Evolutionary conservation across 2,329 filamentous ascomycete species (phyloP), one percentile per base, ranked within the genome.

Genomic region (Epichloe hybrida): DNA sequence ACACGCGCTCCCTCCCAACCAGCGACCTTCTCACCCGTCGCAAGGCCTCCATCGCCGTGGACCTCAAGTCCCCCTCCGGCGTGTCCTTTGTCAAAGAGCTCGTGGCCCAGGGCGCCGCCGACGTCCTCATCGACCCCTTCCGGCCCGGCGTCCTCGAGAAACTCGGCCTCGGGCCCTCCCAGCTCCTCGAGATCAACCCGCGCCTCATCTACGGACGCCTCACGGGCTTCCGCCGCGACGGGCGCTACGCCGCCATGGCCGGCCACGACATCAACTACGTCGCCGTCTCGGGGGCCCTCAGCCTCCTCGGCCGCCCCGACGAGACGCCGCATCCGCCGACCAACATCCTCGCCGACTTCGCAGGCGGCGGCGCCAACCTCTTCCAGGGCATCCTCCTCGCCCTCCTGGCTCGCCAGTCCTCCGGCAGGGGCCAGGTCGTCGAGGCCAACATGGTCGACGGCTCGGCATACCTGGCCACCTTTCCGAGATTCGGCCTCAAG

Each of bases 401-500:
- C 0, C 67, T 97, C 53, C 61, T 94, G 11, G 75, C 80, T 13
- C 72, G 88, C 36, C 70, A 74, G 46, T 69, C 66, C 42, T 81
- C 73, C 0, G 88, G 88, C 0, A 70, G 69, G 2, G 91, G 91
- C 0, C 91, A 96, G 68, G 83, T 96, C 12, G 89, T 97, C 8
- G 88, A 96, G 69, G 88, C 87, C n/a, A 96, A 95, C 66, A 97
- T 97, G 91, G 91, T 96, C 12, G 91, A 97, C 69, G 91, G 91
- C 8, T 80, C 78, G 21, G 79, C 81, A 38, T 91, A 91, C 65
- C 70, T 97, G 27, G 83, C 84, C 1, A 84, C 82, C 0, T 91
- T 91, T 69, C 83, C 86, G 48, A 75, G 91, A 36, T 71, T 94
- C 54, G 73, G 74, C 31, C 72, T 75, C 54, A 82, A 83, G 62